Evolutionary conservation across 2,329 filamentous ascomycete species (phyloP).

Genomic region (Herpomyces periplanetae): DNA sequence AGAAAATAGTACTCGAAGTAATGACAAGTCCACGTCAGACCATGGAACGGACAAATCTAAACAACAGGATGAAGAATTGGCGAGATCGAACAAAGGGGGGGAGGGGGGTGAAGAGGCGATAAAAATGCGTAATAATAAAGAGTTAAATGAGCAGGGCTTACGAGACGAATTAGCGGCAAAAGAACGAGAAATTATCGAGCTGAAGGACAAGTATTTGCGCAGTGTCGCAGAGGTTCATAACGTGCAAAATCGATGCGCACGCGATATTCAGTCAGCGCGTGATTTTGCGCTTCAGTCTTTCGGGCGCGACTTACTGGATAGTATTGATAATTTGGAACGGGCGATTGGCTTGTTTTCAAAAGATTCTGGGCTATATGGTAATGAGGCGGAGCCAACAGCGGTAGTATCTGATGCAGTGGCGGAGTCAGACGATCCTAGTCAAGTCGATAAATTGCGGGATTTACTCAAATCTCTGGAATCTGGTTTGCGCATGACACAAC

Average conservation of each 20-base stretch:
- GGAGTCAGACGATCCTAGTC: conserved; percentile 24
- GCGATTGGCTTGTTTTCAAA: conserved; percentile 38
- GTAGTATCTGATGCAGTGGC: too few relatives aligned
- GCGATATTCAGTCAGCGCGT: conserved; percentile 49
- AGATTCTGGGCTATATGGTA: conserved; percentile 23
- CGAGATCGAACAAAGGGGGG: too few relatives aligned
- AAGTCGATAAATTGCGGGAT: too few relatives aligned
- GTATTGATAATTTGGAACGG: conserved; percentile 83
- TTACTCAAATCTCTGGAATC: conserved; percentile 42
- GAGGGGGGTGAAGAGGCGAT: too few relatives aligned
- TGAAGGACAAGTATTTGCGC: conserved; percentile 89
- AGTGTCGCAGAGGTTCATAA: conserved; percentile 89
- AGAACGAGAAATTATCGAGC: too few relatives aligned
- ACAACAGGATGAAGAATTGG: too few relatives aligned
- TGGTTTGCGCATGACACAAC: conserved; percentile 79
- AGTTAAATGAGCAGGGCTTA: too few relatives aligned
- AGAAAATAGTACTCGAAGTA: too few relatives aligned
- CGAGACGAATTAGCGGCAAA: too few relatives aligned
- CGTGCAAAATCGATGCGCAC: conserved; percentile 67
- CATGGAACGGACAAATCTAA: too few relatives aligned
- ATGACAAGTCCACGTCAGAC: too few relatives aligned
- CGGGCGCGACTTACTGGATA: conserved; percentile 72
- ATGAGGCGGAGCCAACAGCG: conserved; percentile 10
- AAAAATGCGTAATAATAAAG: too few relatives aligned
- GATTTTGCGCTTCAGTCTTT: conserved; percentile 86